A percentile compares a stretch with the other conserved stretches of the same genome.
Evolutionary conservation across 2,329 filamentous ascomycete species (phyloP).

Genomic region (Fulvia fulva): DNA sequence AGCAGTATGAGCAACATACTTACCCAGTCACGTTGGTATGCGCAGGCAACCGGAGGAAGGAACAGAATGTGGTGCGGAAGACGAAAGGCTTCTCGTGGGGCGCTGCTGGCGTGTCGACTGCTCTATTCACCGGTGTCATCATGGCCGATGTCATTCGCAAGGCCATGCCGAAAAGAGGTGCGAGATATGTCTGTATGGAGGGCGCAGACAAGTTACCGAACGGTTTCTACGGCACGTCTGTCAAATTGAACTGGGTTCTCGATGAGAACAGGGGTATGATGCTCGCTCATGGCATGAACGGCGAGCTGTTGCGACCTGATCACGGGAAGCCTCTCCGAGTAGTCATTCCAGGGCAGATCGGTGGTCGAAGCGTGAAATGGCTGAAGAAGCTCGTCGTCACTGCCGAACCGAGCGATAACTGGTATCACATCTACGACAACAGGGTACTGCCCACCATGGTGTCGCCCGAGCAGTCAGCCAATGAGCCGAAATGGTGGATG

Average conservation of each 20-base stretch:
- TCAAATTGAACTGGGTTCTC: slow-evolving; percentile 85
- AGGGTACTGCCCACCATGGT: slow-evolving; percentile 83
- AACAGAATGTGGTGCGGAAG: slow-evolving; percentile 86
- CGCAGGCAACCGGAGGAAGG: slow-evolving; percentile 85
- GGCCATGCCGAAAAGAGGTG: slow-evolving; percentile 65
- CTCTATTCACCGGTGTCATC: slow-evolving; percentile 78
- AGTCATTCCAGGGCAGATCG: slow-evolving; percentile 86
- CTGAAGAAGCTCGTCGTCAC: slow-evolving; percentile 76
- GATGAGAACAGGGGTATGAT: slow-evolving; percentile 79
- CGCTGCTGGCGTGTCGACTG: slow-evolving; percentile 78
- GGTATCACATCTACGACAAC: slow-evolving; percentile 96
- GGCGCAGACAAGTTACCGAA: slow-evolving; percentile 84
- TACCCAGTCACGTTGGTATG: slow-evolving; percentile 87
- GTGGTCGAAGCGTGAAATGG: slow-evolving; percentile 91
- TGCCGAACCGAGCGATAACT: slow-evolving; percentile 76
- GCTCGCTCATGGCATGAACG: slow-evolving; percentile 89
- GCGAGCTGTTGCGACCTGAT: slow-evolving; percentile 72
- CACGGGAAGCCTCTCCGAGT: slow-evolving; percentile 80
- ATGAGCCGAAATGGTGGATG: slow-evolving; percentile 72
- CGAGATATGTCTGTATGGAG: slow-evolving; percentile 85
- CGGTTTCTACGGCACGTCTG: slow-evolving; percentile 80
- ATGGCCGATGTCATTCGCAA: slow-evolving; percentile 66
- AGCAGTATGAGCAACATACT: slow-evolving; percentile 74
- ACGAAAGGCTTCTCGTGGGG: slow-evolving; percentile 96
- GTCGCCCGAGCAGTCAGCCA: slow-evolving; percentile 72